Percentiles rank a stretch among this genome's conserved stretches.
Evolutionary conservation across 164 flowering plant genomes (phyloP).

Genomic region (Stephania japonica): DNA sequence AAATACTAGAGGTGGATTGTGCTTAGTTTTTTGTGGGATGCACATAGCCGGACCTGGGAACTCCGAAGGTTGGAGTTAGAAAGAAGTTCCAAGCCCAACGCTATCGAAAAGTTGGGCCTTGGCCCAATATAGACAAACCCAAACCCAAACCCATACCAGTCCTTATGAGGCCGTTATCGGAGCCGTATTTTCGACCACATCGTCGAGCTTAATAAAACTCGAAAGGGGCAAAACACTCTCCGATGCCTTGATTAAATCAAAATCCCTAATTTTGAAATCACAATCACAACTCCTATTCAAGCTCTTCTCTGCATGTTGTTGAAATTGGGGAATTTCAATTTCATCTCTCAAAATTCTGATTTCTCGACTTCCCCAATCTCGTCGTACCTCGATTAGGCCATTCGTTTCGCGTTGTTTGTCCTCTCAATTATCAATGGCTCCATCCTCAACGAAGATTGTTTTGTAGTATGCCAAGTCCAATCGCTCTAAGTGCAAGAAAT

Average conservation of each 20-base stretch:
- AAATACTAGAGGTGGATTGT: no score
- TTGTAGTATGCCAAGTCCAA: constrained; percentile 83
- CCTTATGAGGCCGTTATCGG: no score
- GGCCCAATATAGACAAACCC: no score
- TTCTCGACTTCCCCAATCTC: not conserved
- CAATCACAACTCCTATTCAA: no score
- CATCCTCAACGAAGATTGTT: constrained; percentile 29
- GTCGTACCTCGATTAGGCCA: not conserved
- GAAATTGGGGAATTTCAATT: not conserved
- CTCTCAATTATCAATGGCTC: not conserved
- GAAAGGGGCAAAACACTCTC: not conserved
- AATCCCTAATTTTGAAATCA: not conserved
- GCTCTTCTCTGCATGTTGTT: not conserved
- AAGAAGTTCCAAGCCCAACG: no score
- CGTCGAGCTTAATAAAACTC: not conserved
- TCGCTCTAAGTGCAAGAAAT: constrained; percentile 71
- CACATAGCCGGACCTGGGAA: no score
- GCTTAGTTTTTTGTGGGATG: no score
- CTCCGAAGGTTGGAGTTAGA: no score
- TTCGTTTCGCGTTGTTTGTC: not conserved
- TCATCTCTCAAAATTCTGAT: constrained; percentile 11
- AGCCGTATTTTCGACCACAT: not conserved
- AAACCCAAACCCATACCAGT: no score
- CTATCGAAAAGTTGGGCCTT: no score
- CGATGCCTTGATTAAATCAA: not conserved